A percentile compares a stretch with the other conserved stretches of the same genome.
phyloP scores from a whole-genome alignment of 176 grass and related monocot species.

The Oryza brachyantha region DNA sequence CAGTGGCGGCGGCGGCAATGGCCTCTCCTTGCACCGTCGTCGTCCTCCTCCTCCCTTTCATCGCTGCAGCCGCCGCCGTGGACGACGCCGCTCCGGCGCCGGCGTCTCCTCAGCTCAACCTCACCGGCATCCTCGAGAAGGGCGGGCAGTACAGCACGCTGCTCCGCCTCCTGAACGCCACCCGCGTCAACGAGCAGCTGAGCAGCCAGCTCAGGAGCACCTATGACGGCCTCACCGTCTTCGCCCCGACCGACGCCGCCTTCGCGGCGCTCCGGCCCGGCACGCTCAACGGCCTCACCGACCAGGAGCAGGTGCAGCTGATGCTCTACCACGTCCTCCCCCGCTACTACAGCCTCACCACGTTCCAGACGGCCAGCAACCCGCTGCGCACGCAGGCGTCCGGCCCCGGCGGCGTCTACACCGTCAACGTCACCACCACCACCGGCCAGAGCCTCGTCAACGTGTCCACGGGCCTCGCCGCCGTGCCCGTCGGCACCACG shows the following conservation, averaged over 20 bases:
- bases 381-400: constrained; percentile 67
- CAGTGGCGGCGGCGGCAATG: constrained; percentile 50
- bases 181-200: constrained; percentile 44
- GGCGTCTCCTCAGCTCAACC: constrained; percentile 18
- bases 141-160: constrained; percentile 54
- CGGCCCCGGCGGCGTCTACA: constrained; percentile 50
- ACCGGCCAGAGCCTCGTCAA: constrained; percentile 48
- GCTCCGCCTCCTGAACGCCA: constrained; percentile 51
- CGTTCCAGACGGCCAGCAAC: constrained; percentile 65
- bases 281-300: constrained; percentile 44
- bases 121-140: constrained; percentile 48
- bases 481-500: constrained; percentile 37
- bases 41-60: constrained; percentile 17
- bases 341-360: constrained; percentile 44
- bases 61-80: neutral
- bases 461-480: constrained; percentile 45
- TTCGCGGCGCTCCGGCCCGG: constrained; percentile 50
- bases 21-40: constrained; percentile 16
- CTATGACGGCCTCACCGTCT: constrained; percentile 59
- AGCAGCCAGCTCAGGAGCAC: constrained; percentile 63
- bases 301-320: constrained; percentile 54
- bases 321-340: constrained; percentile 65
- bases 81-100: constrained; percentile 26
- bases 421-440: constrained; percentile 53
- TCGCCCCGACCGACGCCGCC: constrained; percentile 61